Percentiles rank a stretch among this genome's conserved stretches.
These are phyloP conservation scores for Aspergillus novoparasiticus DNA, from an alignment of 2,329 filamentous ascomycete species.

Conservation along the genomic window DNA sequence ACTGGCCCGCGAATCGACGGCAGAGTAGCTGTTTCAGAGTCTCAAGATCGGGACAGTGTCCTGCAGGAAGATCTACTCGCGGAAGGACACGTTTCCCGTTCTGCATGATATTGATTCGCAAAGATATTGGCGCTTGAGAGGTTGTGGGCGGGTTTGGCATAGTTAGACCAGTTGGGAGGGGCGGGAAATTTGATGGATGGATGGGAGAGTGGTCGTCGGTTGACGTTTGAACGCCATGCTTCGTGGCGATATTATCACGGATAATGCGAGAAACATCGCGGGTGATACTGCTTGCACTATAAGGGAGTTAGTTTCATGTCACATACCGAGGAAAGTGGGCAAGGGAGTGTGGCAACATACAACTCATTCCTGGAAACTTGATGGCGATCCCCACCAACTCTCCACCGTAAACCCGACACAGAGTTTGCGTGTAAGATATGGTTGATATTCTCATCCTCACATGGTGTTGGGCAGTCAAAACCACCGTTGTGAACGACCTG, in stretches of 20 bases:
- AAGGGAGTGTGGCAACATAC: slow-evolving; percentile 26
- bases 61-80: slow-evolving; percentile 38
- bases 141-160: slow-evolving; percentile 7
- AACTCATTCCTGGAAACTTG: slow-evolving; percentile 42
- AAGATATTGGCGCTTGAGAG: slow-evolving; percentile 28
- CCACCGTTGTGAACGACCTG: slow-evolving; percentile 42
- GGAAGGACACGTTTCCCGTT: slow-evolving; percentile 44
- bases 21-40: slow-evolving; percentile 34
- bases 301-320: slow-evolving; percentile 23
- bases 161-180: slow-evolving; percentile 17
- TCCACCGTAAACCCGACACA: slow-evolving; percentile 37
- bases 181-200: slow-evolving; percentile 18
- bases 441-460: slow-evolving; percentile 39
- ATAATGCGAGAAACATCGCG: slow-evolving; percentile 46
- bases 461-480: slow-evolving; percentile 32
- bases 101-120: slow-evolving; percentile 43
- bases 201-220: slow-evolving; percentile 13
- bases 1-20: slow-evolving; percentile 34
- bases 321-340: not conserved
- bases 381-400: slow-evolving; percentile 36
- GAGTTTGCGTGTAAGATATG: slow-evolving; percentile 40
- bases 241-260: slow-evolving; percentile 36
- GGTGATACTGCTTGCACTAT: slow-evolving; percentile 45
- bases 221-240: slow-evolving; percentile 21
- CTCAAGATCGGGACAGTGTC: slow-evolving; percentile 38